Conservation (phyloP, 352 stramenopile species). For the Phytophthora palmivora region DNA sequence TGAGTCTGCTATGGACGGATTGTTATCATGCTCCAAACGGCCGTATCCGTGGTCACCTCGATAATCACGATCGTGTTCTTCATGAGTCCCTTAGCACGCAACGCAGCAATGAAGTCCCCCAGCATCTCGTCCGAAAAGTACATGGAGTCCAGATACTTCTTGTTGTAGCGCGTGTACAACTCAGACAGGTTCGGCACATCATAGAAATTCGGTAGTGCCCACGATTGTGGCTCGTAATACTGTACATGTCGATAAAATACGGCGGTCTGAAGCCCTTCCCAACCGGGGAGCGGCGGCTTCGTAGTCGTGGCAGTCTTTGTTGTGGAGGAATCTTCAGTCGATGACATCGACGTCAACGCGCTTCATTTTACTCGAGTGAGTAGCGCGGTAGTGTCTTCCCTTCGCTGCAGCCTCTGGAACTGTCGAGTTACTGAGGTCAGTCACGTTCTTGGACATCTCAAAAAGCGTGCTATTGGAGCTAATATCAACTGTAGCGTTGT, state of each 20-base stretch:
- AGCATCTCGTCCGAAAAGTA: slow-evolving; percentile 76
- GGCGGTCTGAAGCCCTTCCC: slow-evolving; percentile 69
- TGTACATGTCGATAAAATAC: slow-evolving; percentile 86
- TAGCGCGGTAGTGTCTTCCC: slow-evolving; percentile 32
- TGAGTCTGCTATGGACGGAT: slow-evolving; percentile 68
- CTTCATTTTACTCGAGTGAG: slow-evolving; percentile 8
- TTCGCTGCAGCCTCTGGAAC: slow-evolving; percentile 29
- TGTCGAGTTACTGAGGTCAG: slow-evolving; percentile 9
- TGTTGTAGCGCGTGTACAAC: slow-evolving; percentile 71
- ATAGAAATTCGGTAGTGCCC: slow-evolving; percentile 59
- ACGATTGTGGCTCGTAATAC: slow-evolving; percentile 77
- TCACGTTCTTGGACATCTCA: slow-evolving; percentile 15
- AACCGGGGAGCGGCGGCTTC: slow-evolving; percentile 40
- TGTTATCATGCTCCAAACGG: slow-evolving; percentile 73
- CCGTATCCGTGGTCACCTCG: slow-evolving; percentile 72
- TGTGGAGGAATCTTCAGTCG: slow-evolving; percentile 13
- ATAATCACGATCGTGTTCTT: slow-evolving; percentile 82
- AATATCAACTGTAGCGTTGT: not conserved
- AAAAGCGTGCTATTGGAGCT: not conserved
- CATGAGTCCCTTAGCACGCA: slow-evolving; percentile 66
- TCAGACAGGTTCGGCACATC: slow-evolving; percentile 51
- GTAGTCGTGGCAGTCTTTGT: slow-evolving; percentile 11
- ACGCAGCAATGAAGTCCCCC: slow-evolving; percentile 56
- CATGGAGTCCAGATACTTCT: slow-evolving; percentile 76
- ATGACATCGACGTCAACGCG: slow-evolving; percentile 1